Evolutionary conservation across 495 filamentous ascomycete genomes (phyloP).

Genomic region (Amniculicola lignicola): DNA sequence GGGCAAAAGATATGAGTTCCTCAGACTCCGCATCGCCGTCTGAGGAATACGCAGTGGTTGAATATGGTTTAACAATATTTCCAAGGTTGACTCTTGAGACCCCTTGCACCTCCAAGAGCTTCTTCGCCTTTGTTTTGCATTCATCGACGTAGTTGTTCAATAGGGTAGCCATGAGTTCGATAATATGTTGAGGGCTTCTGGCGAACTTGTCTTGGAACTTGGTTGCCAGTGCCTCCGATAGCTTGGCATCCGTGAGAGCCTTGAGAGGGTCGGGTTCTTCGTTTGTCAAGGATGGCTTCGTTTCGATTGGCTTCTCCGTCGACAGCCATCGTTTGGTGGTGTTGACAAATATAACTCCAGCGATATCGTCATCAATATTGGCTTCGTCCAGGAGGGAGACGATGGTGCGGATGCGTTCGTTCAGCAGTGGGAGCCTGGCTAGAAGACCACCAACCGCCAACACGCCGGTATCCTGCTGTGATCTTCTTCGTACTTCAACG

Average conservation of each 20-base stretch:
- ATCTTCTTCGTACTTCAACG: slow-evolving; percentile 41
- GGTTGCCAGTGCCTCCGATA: slow-evolving; percentile 65
- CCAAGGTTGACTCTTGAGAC: slow-evolving; percentile 6
- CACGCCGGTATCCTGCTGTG: slow-evolving; percentile 26
- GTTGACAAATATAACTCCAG: slow-evolving; percentile 61
- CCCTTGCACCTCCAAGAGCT: no score
- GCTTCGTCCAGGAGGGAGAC: slow-evolving; percentile 53
- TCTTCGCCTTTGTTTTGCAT: slow-evolving; percentile 35
- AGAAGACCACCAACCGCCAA: slow-evolving; percentile 25
- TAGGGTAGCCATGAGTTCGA: slow-evolving; percentile 60
- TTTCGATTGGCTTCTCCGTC: background rate
- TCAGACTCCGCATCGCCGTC: slow-evolving; percentile 29
- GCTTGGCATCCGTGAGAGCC: slow-evolving; percentile 58
- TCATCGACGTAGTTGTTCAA: slow-evolving; percentile 43
- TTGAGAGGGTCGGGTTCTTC: slow-evolving; percentile 42
- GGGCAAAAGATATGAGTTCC: slow-evolving; percentile 29
- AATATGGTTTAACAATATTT: slow-evolving; percentile 8
- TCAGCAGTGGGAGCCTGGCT: slow-evolving; percentile 43
- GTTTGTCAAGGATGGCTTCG: slow-evolving; percentile 29
- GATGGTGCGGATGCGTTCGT: slow-evolving; percentile 53
- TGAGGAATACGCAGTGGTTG: no score
- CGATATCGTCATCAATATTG: slow-evolving; percentile 53
- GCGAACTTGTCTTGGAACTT: slow-evolving; percentile 66
- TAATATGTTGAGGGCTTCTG: slow-evolving; percentile 57
- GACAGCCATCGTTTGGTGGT: slow-evolving; percentile 62